Base-by-base conservation (phyloP, 2,329 filamentous ascomycete genomes). In the Grosmannia huntii region DNA sequence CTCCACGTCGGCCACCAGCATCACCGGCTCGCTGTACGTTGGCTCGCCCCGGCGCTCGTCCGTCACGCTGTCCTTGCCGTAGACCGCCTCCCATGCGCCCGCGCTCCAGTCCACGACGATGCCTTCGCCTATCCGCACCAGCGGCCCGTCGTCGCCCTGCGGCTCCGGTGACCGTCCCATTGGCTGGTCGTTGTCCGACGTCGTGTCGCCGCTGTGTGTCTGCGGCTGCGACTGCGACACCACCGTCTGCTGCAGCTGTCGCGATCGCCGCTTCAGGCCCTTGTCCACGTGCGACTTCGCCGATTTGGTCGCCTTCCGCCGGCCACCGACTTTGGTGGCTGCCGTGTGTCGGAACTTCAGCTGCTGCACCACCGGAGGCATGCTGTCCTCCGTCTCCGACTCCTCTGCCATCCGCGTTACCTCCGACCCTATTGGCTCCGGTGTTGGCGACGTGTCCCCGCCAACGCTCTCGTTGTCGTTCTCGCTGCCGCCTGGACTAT, bases 61-160 rank as follows among this genome's bases (percentile, higher is more conserved):
- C 7, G 73, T 68, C 4, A 75, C 69, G 12, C 28, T 31, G 7
- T 63, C 69, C n/a, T 70, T 70, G 50, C 75, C 75, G 66, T 96
- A 97, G 25, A 96, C 75, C 19, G 75, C 75, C 21, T 92, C 83
- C 68, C 82, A 87, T 6, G 84, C 84, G 9, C 85, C 77, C 9
- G 83, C 75, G 50, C 76, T 81, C 91, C 92, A 99, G 65, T 97
- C 91, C 12, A 96, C 80, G 6, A 97, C 76, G 53, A 99, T 83
- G 27, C 83, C 89, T 70, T 99, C 94, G 41, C 88, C 86, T 28
- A 92, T 80, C 41, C 87, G 83, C 63, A 97, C 80, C 48, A 95
- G 74, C 0, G 86, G 83, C 4, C 81, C 76, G 62, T 78, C 74
- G 28, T n/a, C n/a, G 5, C 46, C 38, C 64, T 65, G 31, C 14